Evolutionary conservation across 1,139 yeast species (phyloP).

Genomic region (Saccharomyces hybrid): DNA sequence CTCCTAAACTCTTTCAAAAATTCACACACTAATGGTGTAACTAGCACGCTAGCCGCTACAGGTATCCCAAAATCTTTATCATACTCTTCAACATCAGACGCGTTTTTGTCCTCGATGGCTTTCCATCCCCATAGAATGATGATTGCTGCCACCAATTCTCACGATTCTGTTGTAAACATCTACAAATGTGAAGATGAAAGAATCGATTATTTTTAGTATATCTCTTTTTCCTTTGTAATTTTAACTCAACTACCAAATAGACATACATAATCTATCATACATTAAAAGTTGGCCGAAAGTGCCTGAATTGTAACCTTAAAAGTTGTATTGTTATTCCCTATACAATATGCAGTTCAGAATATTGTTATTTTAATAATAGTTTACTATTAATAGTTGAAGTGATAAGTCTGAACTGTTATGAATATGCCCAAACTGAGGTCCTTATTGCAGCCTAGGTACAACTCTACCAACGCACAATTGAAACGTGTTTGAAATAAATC

Average conservation of each 20-base stretch:
- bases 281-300: background rate
- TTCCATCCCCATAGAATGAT: constrained; percentile 95
- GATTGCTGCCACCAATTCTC: constrained; percentile 78
- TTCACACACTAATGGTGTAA: constrained; percentile 24
- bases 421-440: no score
- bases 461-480: no score
- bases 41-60: constrained; percentile 28
- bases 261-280: background rate
- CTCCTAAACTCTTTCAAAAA: constrained; percentile 57
- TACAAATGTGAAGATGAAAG: constrained; percentile 43
- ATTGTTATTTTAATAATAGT: no score
- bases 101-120: constrained; percentile 56
- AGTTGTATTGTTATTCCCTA: no score
- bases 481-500: no score
- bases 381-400: no score
- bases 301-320: background rate
- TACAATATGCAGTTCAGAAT: no score
- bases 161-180: constrained; percentile 65
- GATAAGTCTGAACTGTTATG: no score
- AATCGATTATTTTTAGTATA: constrained; percentile 4
- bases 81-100: constrained; percentile 20
- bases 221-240: background rate
- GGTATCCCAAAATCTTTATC: constrained; percentile 22
- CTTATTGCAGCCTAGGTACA: no score
- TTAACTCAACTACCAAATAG: background rate